Evolutionary conservation across 2,329 filamentous ascomycete genomes (phyloP), one percentile per base, ranked within the genome.

Genomic region (Diaporthe destruens): DNA sequence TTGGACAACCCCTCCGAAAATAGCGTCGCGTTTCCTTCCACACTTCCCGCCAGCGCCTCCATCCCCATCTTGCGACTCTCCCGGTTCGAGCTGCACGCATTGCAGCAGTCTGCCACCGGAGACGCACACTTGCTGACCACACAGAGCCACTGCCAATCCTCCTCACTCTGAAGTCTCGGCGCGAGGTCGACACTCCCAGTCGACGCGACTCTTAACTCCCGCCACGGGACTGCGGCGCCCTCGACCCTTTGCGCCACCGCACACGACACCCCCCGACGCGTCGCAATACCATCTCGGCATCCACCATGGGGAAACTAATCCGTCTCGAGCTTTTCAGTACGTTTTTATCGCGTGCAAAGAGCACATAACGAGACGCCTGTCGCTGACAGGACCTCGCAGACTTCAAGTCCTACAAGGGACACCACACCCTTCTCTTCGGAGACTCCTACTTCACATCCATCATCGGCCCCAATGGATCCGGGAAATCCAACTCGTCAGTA

Each of bases 401-500:
- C 86, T 99, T 99, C 91, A 99, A 99, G 86, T 98, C 96, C 78
- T 99, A 99, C 87, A 98, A 98, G 83, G 96, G 95, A 72, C 95
- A 98, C 79, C 96, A 99, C 85, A 92, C 90, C 74, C 90, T 99
- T 56, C 90, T 98, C 69, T 98, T 99, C 79, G 96, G 96, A 80
- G 96, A 99, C 85, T 97, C 95, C 2, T 98, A 98, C 84, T 99
- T 99, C 83, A 99, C 96, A 65, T 99, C 96, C 54, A 98, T 99
- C 80, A 98, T 99, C 80, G 96, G 97, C 7, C 96, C 96, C 81
- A 99, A 99, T 95, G 96, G 96, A 86, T 98, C 96, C 47, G 96
- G 96, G 76, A 99, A 99, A 84, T 99, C 96, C 25, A 99, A 99
- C 82, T 98, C 95, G 94, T 96, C 84, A 81, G 91, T 86, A 9